phyloP scores from a whole-genome alignment of 352 stramenopile genomes.

The Poterioochromonas sp. region DNA sequence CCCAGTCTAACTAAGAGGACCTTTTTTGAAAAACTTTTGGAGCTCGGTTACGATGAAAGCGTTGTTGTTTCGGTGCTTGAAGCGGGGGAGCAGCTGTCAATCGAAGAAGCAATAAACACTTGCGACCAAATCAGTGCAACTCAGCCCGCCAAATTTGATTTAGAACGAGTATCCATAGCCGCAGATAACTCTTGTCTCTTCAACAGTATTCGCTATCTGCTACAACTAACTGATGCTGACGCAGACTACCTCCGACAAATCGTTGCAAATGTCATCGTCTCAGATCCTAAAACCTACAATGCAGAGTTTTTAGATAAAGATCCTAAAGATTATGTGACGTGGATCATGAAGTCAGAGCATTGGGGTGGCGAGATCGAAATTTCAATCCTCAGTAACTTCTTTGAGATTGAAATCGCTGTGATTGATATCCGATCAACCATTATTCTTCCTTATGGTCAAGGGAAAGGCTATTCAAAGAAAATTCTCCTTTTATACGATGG shows the following conservation, averaged over 20 bases:
- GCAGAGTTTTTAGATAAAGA: slow-evolving; percentile 50
- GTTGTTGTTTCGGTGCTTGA: background rate
- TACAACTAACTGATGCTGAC: background rate
- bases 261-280: background rate
- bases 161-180: slow-evolving; percentile 60
- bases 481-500: slow-evolving; percentile 72
- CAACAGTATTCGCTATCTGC: slow-evolving; percentile 60
- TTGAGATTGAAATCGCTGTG: slow-evolving; percentile 54
- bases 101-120: background rate
- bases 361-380: slow-evolving; percentile 73
- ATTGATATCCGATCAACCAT: background rate
- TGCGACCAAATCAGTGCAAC: too few relatives aligned
- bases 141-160: too few relatives aligned
- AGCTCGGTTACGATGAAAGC: background rate
- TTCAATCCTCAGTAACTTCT: slow-evolving; percentile 64
- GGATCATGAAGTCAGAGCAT: slow-evolving; percentile 65
- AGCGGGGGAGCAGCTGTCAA: background rate
- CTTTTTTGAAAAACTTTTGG: background rate
- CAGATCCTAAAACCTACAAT: background rate
- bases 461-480: slow-evolving; percentile 64
- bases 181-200: slow-evolving; percentile 74
- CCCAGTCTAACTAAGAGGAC: background rate
- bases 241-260: background rate
- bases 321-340: slow-evolving; percentile 68
- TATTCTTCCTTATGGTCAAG: background rate